A percentile compares a stretch with the other conserved stretches of the same genome.
phyloP scores from a whole-genome alignment of 371 early-diverging fungal species.

The Gilbertella persicaria region DNA sequence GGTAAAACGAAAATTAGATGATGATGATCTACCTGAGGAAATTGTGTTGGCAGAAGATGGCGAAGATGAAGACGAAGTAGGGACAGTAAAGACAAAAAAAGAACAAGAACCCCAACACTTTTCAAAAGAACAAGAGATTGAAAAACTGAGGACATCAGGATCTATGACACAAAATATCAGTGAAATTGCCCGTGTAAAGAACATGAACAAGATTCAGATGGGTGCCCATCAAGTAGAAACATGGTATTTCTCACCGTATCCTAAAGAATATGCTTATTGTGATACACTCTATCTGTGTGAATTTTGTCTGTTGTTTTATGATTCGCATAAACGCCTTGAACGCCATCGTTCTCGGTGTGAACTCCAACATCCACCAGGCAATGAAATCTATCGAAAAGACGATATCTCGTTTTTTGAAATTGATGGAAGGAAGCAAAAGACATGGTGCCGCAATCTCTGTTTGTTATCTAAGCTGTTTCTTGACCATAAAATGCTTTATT shows the following conservation, averaged over 20 bases:
- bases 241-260: slow-evolving; percentile 99
- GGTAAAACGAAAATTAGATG: slow-evolving; percentile 14
- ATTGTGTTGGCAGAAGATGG: slow-evolving; percentile 20
- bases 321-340: slow-evolving; percentile 61
- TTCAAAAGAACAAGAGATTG: slow-evolving; percentile 90
- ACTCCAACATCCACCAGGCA: slow-evolving; percentile 92
- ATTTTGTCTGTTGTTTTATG: slow-evolving; percentile 88
- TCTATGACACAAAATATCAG: slow-evolving; percentile 94
- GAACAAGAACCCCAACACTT: slow-evolving; percentile 50
- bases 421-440: slow-evolving; percentile 88
- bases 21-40: slow-evolving; percentile 11
- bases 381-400: slow-evolving; percentile 88
- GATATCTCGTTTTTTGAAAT: slow-evolving; percentile 92
- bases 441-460: slow-evolving; percentile 90
- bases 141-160: slow-evolving; percentile 86
- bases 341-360: slow-evolving; percentile 83
- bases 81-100: slow-evolving; percentile 19
- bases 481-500: slow-evolving; percentile 99
- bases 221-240: slow-evolving; percentile 93
- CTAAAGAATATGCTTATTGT: slow-evolving; percentile 76
- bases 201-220: slow-evolving; percentile 91
- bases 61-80: slow-evolving; percentile 49
- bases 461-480: slow-evolving; percentile 95
- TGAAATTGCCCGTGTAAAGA: slow-evolving; percentile 93
- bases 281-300: slow-evolving; percentile 89